phyloP scores from a whole-genome alignment of 23 red algal species.

The Cyanidioschyzon merolae region DNA sequence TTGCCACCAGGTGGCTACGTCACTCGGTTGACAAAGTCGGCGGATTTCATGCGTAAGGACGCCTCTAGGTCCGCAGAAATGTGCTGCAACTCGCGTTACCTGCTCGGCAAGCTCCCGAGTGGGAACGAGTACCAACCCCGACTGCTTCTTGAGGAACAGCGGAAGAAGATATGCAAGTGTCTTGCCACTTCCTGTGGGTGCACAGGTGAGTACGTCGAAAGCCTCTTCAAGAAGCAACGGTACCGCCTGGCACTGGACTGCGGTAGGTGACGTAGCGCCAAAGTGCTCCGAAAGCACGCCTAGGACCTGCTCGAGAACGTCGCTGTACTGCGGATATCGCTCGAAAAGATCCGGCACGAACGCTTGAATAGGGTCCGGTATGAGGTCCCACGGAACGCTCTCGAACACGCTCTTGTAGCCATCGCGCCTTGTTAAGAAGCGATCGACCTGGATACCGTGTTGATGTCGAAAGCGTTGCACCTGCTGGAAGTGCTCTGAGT shows the following conservation, averaged over 20 bases:
- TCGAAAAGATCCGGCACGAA: constrained; percentile 4
- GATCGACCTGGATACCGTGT: not conserved
- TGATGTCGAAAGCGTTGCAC: not conserved
- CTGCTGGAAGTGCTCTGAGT: not conserved
- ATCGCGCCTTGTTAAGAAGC: not conserved
- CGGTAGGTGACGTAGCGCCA: constrained; percentile 29
- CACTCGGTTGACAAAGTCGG: not conserved
- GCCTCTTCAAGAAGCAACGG: constrained; percentile 25
- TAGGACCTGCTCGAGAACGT: not conserved
- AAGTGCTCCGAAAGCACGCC: not conserved
- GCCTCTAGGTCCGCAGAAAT: not conserved
- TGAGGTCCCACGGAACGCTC: not conserved
- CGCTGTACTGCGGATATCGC: not conserved
- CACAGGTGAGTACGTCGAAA: constrained; percentile 46
- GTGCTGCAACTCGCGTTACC: constrained; percentile 35
- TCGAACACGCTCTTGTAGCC: not conserved
- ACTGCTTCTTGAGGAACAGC: constrained; percentile 20
- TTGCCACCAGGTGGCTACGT: not conserved
- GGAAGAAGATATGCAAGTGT: constrained; percentile 57
- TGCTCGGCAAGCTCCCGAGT: constrained; percentile 88
- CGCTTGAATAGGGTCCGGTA: not conserved
- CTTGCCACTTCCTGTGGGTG: constrained; percentile 71
- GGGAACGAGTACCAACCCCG: constrained; percentile 70
- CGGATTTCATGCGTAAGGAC: not conserved
- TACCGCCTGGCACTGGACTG: constrained; percentile 49